Evolutionary conservation across 768 basidiomycete species (phyloP).

Genomic region (Lactarius sanguifluus): DNA sequence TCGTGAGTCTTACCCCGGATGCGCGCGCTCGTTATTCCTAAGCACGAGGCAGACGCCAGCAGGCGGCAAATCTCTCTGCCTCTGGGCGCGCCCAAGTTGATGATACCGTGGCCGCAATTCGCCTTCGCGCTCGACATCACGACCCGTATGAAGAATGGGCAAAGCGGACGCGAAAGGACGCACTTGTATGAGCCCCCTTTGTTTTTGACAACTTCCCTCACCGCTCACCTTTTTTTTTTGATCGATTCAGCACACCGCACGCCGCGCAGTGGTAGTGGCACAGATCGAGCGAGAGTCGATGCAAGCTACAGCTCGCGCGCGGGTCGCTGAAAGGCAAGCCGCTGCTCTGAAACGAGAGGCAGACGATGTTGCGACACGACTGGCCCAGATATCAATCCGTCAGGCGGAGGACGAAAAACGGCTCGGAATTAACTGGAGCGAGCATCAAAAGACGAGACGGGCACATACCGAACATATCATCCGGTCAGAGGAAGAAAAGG

Average conservation of each 20-base stretch:
- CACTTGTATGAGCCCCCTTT: slow-evolving; percentile 39
- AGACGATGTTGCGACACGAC: slow-evolving; percentile 48
- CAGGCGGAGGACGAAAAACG: slow-evolving; percentile 48
- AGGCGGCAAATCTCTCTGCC: not conserved
- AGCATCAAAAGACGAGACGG: slow-evolving; percentile 47
- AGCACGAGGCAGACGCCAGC: slow-evolving; percentile 7
- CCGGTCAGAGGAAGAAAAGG: slow-evolving; percentile 60
- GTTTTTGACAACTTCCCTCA: not conserved
- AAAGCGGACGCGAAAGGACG: slow-evolving; percentile 47
- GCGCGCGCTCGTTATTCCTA: slow-evolving; percentile 3
- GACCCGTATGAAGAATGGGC: slow-evolving; percentile 56
- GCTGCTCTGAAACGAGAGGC: slow-evolving; percentile 50
- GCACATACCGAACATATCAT: slow-evolving; percentile 63
- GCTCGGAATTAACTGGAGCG: slow-evolving; percentile 48
- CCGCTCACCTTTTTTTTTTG: slow-evolving; percentile 1
- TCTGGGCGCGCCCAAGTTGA: slow-evolving; percentile 40
- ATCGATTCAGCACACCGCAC: slow-evolving; percentile 41
- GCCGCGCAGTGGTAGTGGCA: slow-evolving; percentile 34
- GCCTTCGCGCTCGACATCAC: slow-evolving; percentile 43
- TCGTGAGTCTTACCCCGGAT: slow-evolving; percentile 15
- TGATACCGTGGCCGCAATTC: slow-evolving; percentile 49
- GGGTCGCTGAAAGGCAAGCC: slow-evolving; percentile 37
- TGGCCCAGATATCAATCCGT: slow-evolving; percentile 45
- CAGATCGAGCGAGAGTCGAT: slow-evolving; percentile 27
- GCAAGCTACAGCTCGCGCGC: slow-evolving; percentile 29